Base-by-base conservation (phyloP, 805 yeast genomes). In the Diddensiella caesifluorescens region DNA sequence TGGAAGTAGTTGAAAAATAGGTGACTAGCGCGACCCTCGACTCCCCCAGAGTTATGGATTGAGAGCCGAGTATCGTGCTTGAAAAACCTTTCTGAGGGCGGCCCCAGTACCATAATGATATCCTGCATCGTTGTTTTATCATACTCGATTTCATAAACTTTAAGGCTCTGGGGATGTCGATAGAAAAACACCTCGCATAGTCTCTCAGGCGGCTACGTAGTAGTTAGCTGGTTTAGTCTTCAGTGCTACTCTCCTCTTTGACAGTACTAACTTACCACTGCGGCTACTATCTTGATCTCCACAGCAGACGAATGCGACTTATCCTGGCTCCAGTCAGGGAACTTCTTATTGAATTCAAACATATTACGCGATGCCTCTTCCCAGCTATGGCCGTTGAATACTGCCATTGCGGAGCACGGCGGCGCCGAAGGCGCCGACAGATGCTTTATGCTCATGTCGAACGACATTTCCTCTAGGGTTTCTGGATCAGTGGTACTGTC, bases 11-110 rank as follows among this genome's bases (percentile, higher is more conserved):
- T 79, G 48, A 53, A 53, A 31, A 57, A 55, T 21, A 55, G 35
- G 20, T 45, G 43, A 4, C 49, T 40, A 7, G 37, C 25, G 16
- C 40, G 22, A 7, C 35, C 44, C 34, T 16, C 48, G 40, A 45
- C 41, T 40, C 50, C 39, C 7, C 22, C 25, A 38, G 53, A 67
- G 27, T 61, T 63, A 53, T 66, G 75, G 31, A 68, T 73, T 44
- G 64, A 60, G n/a, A 69, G 57, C 43, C 77, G 55, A 2, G 59
- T 48, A 46, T 72, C 76, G 38, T 64, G 65, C 42, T 71, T 72
- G 49, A 70, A 64, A 42, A 74, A 67, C 19, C 66, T 63, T 37
- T 74, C 80, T 20, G 71, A 71, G 0, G 84, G 83, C 1, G 80
- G 75, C 0, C 83, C 83, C 26, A 79, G 58, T 1, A 57, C 54